Evolutionary conservation across 148 eudicot species (phyloP).

Genomic region (Fagopyrum esculentum): DNA sequence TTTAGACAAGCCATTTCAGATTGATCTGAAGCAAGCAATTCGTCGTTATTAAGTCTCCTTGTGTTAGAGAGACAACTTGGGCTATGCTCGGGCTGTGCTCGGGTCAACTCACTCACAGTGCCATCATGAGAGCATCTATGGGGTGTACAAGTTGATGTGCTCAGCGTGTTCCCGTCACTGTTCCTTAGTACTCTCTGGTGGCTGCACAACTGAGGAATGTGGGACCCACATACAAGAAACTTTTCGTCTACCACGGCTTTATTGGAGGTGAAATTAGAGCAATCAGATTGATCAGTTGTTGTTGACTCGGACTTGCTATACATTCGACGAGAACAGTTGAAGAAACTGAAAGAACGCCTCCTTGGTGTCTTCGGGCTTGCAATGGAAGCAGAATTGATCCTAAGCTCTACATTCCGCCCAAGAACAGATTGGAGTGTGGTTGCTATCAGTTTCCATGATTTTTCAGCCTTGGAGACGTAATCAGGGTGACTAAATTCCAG

Average conservation of each 20-base stretch:
- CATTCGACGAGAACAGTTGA: conserved; percentile 56
- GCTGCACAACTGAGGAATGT: conserved; percentile 13
- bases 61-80: conserved; percentile 38
- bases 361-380: conserved; percentile 25
- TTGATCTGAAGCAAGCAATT: conserved; percentile 25
- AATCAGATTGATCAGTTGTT: conserved; percentile 34
- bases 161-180: conserved; percentile 72
- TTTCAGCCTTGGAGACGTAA: conserved; percentile 81
- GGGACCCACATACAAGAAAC: conserved; percentile 39
- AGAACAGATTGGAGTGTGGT: conserved; percentile 58
- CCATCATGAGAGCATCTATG: conserved; percentile 30
- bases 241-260: conserved; percentile 34
- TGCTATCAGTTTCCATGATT: conserved; percentile 83
- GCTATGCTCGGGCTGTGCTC: conserved; percentile 26
- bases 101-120: conserved; percentile 13
- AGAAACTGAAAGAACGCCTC: conserved; percentile 53
- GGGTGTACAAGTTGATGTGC: conserved; percentile 42
- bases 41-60: conserved; percentile 34
- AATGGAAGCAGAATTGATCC: conserved; percentile 40
- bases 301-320: conserved; percentile 24
- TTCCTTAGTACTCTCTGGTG: conserved; percentile 39
- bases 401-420: conserved; percentile 78
- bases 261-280: conserved; percentile 34
- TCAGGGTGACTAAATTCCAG: conserved; percentile 59
- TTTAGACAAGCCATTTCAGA: conserved; percentile 22